Conservation (phyloP, 108 stramenopile species). For the Nitzschia sp. region DNA sequence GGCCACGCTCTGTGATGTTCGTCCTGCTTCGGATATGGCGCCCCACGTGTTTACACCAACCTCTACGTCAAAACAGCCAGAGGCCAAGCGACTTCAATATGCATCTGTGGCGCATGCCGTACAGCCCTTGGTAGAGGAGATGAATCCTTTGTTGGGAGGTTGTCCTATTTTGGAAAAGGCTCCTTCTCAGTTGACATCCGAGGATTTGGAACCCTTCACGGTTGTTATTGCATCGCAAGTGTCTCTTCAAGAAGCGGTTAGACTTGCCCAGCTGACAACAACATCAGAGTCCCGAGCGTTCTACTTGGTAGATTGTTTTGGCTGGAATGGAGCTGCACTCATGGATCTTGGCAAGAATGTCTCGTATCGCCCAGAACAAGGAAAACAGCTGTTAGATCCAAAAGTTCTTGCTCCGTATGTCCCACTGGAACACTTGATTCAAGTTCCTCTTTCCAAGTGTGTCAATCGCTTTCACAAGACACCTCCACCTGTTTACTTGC, state of each 20-base stretch:
- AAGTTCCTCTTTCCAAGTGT: conserved; percentile 43
- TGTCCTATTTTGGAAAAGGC: conserved; percentile 63
- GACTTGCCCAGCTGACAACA: conserved; percentile 42
- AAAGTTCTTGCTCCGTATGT: conserved; percentile 43
- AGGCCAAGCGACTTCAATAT: conserved; percentile 39
- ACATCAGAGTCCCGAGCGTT: conserved; percentile 30
- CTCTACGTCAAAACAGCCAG: not conserved
- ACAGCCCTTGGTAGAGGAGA: conserved; percentile 76
- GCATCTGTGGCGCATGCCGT: conserved; percentile 65
- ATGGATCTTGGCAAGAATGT: conserved; percentile 77
- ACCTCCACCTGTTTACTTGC: conserved; percentile 52
- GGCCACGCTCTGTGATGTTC: conserved; percentile 78
- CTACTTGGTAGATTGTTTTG: conserved; percentile 83
- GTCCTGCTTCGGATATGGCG: conserved; percentile 29
- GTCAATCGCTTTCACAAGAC: conserved; percentile 76
- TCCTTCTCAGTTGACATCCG: conserved; percentile 38
- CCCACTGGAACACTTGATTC: conserved; percentile 56
- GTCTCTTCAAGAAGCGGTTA: conserved; percentile 52
- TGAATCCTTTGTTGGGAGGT: conserved; percentile 87
- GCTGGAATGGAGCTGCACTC: conserved; percentile 68
- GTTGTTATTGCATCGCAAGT: conserved; percentile 78
- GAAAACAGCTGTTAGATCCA: conserved; percentile 76
- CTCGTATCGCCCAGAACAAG: conserved; percentile 70
- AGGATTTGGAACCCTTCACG: conserved; percentile 72
- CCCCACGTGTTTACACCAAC: conserved; percentile 28